phyloP scores from a whole-genome alignment of 495 filamentous ascomycete genomes.

The Penicillium malachiteum region DNA sequence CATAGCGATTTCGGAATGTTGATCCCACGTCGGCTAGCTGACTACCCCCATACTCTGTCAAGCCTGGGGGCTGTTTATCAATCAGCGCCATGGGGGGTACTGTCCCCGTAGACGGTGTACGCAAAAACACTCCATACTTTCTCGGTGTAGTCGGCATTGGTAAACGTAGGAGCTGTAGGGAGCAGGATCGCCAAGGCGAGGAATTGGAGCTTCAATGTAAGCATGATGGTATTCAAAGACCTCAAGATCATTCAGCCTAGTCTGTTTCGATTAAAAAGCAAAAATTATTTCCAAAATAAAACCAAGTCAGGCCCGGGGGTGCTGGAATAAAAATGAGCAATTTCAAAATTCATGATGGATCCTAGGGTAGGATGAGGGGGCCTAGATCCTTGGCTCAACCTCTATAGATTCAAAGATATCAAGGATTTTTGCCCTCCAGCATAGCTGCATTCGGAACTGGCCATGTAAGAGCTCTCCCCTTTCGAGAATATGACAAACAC shows the following conservation, averaged over 20 bases:
- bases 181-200: neutral
- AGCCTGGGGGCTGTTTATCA: constrained; percentile 35
- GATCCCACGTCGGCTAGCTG: constrained; percentile 61
- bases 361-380: constrained; percentile 7
- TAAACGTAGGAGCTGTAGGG: neutral
- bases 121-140: constrained; percentile 67
- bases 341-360: neutral
- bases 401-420: constrained; percentile 8
- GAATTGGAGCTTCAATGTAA: neutral
- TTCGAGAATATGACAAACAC: neutral
- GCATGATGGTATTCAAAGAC: neutral
- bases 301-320: neutral
- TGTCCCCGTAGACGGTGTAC: constrained; percentile 73
- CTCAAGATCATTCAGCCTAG: neutral
- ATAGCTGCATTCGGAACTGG: constrained; percentile 16
- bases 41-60: constrained; percentile 70
- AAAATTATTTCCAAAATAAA: neutral
- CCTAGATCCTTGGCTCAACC: constrained; percentile 15
- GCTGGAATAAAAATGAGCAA: constrained; percentile 6
- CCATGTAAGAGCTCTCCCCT: neutral
- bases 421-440: constrained; percentile 4
- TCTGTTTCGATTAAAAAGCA: no score
- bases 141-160: constrained; percentile 30
- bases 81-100: constrained; percentile 56
- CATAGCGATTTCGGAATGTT: constrained; percentile 60